Evolutionary conservation across 2,329 filamentous ascomycete genomes (phyloP), one percentile per base, ranked within the genome.

Genomic region (Sclerotinia minor): DNA sequence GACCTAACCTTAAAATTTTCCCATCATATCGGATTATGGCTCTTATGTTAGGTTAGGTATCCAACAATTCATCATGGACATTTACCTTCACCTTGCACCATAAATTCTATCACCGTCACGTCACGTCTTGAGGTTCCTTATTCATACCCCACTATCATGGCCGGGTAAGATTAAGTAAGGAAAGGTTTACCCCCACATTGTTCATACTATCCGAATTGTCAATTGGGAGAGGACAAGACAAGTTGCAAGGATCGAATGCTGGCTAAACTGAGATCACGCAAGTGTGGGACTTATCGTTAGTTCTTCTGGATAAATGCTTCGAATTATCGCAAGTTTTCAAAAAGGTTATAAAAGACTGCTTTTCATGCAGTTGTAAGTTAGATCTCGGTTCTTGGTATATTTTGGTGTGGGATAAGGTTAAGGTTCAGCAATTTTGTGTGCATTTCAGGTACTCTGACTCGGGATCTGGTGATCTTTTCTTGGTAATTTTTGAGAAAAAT

Each of bases 171-270:
- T 52, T 35, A 35, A n/a, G n/a, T n/a, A n/a, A n/a, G n/a, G n/a
- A n/a, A n/a, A n/a, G n/a, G 47, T 15, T 26, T 29, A 0, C 21
- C 29, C 21, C 41, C 38, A 58, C 63, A 54, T 4, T 5, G 17
- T 41, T n/a, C 21, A n/a, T n/a, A n/a, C n/a, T n/a, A n/a, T n/a
- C n/a, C n/a, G n/a, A 11, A 38, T 52, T 60, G 64, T 21, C 21
- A 11, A 41, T 52, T 60, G 54, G 44, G 44, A 45, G 64, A 66
- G 60, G 24, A 59, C 50, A n/a, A 66, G 24, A 59, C 50, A n/a
- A 47, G 9, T 17, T 9, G 8, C 44, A n/a, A 41, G 41, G 53
- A 60, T 49, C 11, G 49, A 7, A 50, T 66, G 29, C 17, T 60
- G 64, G 64, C 64, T 66, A 52, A 50, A 44, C 17, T 24, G 2